Evolutionary conservation across 805 yeast genomes (phyloP).

Genomic region (Metschnikowia gruessii): DNA sequence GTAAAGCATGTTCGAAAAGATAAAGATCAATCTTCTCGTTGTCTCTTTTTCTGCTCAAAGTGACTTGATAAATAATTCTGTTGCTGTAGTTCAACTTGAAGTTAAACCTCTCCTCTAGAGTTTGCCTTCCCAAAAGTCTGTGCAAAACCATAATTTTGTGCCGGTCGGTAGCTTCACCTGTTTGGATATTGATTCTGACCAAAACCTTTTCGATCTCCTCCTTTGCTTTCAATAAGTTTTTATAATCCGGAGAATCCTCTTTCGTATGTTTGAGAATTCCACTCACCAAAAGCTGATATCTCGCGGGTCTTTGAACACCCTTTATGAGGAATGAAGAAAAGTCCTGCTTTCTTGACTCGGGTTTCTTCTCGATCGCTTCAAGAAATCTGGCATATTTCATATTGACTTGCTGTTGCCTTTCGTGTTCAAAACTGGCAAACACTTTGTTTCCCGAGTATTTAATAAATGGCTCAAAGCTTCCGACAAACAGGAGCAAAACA

Average conservation of each 20-base stretch:
- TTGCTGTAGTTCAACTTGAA: slow-evolving; percentile 80
- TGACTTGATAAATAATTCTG: slow-evolving; percentile 77
- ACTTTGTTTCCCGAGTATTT: slow-evolving; percentile 93
- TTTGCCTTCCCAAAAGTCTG: slow-evolving; percentile 58
- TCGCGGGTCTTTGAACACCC: slow-evolving; percentile 93
- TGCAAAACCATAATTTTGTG: slow-evolving; percentile 79
- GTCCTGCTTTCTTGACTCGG: slow-evolving; percentile 85
- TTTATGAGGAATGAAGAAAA: slow-evolving; percentile 90
- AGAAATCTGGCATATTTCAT: slow-evolving; percentile 90
- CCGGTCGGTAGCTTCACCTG: slow-evolving; percentile 92
- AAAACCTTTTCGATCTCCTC: slow-evolving; percentile 73
- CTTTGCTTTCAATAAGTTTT: slow-evolving; percentile 66
- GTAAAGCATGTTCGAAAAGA: slow-evolving; percentile 80
- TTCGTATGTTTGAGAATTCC: slow-evolving; percentile 81
- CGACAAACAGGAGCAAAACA: slow-evolving; percentile 76
- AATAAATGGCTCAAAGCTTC: slow-evolving; percentile 88
- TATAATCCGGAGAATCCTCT: slow-evolving; percentile 70
- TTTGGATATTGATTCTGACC: slow-evolving; percentile 75
- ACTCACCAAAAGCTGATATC: slow-evolving; percentile 81
- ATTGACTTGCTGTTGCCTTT: slow-evolving; percentile 87
- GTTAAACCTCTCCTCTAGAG: slow-evolving; percentile 81
- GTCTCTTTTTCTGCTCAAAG: slow-evolving; percentile 63
- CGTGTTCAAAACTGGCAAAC: slow-evolving; percentile 92
- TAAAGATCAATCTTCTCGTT: slow-evolving; percentile 83
- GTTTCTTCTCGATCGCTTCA: slow-evolving; percentile 81